phyloP scores from a whole-genome alignment of 495 filamentous ascomycete species.

The Penicillium subrubescens region DNA sequence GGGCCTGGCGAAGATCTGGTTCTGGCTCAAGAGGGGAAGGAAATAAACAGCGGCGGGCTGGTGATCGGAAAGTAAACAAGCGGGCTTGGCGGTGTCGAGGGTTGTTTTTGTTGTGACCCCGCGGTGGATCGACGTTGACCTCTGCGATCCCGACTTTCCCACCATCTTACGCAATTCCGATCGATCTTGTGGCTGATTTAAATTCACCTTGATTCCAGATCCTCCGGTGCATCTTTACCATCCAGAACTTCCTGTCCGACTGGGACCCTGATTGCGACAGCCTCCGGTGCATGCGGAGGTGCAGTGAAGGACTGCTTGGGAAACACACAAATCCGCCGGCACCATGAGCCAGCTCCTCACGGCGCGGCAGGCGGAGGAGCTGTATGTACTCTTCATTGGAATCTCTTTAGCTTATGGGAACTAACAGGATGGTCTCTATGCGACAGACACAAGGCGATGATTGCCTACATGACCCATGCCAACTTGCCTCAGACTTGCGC shows the following conservation, averaged over 20 bases:
- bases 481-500: conserved; percentile 65
- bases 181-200: neutral
- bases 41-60: conserved; percentile 28
- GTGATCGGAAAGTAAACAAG: conserved; percentile 37
- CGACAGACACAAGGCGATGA: conserved; percentile 80
- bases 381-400: conserved; percentile 56
- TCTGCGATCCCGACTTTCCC: conserved; percentile 3
- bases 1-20: conserved; percentile 1
- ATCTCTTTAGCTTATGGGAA: conserved; percentile 7
- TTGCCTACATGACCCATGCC: conserved; percentile 76
- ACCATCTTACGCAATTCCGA: neutral
- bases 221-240: neutral
- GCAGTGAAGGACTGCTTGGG: conserved; percentile 18
- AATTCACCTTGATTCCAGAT: neutral
- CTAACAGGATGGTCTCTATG: conserved; percentile 52
- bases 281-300: conserved; percentile 28
- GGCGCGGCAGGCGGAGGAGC: conserved; percentile 81
- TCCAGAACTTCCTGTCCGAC: neutral
- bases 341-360: conserved; percentile 78
- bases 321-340: conserved; percentile 28
- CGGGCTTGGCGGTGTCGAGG: conserved; percentile 32
- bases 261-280: conserved; percentile 7
- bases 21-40: conserved; percentile 3
- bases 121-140: conserved; percentile 27
- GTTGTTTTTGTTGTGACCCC: conserved; percentile 35